phyloP scores from a whole-genome alignment of 495 filamentous ascomycete genomes.

The Talaromyces thailandensis region DNA sequence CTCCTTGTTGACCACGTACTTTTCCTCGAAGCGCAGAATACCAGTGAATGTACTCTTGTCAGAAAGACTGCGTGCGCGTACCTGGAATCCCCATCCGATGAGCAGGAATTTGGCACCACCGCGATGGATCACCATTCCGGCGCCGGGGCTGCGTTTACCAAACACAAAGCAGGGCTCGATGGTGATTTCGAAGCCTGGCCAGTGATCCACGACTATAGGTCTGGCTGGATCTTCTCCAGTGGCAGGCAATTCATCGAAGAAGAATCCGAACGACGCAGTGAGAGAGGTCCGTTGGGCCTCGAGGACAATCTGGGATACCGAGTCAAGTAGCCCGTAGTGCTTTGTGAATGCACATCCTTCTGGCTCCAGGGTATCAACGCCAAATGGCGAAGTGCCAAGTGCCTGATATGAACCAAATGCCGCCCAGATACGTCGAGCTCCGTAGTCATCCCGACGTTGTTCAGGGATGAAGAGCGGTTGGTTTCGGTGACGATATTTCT shows the following conservation, averaged over 20 bases:
- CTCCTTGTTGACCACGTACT: constrained; percentile 22
- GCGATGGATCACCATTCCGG: constrained; percentile 36
- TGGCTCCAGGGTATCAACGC: constrained; percentile 34
- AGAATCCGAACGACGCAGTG: constrained; percentile 33
- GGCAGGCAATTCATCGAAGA: constrained; percentile 31
- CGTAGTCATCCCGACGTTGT: constrained; percentile 39
- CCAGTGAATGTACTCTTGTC: constrained; percentile 30
- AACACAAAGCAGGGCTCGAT: constrained; percentile 41
- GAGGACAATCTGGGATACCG: constrained; percentile 27
- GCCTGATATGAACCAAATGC: constrained; percentile 34
- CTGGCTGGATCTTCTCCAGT: constrained; percentile 16
- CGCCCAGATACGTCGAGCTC: constrained; percentile 33
- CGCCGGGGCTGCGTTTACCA: constrained; percentile 29
- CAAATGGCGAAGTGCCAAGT: constrained; percentile 35
- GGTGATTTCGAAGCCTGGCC: constrained; percentile 21
- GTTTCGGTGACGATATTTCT: constrained; percentile 32
- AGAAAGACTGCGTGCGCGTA: constrained; percentile 17
- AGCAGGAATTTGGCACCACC: constrained; percentile 31
- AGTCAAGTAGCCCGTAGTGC: constrained; percentile 29
- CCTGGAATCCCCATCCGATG: constrained; percentile 40
- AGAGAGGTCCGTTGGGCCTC: constrained; percentile 25
- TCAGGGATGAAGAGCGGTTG: constrained; percentile 44
- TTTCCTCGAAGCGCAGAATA: constrained; percentile 33
- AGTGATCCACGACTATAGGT: constrained; percentile 12
- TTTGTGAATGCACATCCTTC: constrained; percentile 24